Conservation (phyloP, 805 yeast species). For the Saccharomycopsis schoenii region DNA sequence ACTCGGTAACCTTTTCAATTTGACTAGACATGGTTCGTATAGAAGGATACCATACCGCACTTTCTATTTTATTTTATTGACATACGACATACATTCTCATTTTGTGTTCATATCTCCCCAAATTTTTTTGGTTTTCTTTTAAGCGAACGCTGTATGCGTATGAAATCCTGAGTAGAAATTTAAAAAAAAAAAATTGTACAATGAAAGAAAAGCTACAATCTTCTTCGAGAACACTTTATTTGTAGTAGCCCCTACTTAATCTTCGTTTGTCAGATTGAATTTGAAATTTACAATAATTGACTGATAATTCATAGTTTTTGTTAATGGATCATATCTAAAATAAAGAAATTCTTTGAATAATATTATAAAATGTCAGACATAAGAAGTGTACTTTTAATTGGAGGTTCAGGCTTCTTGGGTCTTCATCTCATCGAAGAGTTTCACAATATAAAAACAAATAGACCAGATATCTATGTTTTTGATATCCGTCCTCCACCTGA, state of each 20-base stretch:
- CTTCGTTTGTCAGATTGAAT: not conserved
- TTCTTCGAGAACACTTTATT: not conserved
- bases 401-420: slow-evolving; percentile 94
- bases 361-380: not conserved
- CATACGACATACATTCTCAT: too few relatives aligned
- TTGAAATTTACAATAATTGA: not conserved
- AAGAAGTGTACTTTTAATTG: slow-evolving; percentile 64
- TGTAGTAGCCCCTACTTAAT: not conserved
- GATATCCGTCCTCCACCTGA: slow-evolving; percentile 87
- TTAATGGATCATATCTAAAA: not conserved
- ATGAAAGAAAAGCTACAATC: not conserved
- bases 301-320: not conserved
- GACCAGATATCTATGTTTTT: slow-evolving; percentile 73
- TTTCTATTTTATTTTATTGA: too few relatives aligned
- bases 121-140: not conserved
- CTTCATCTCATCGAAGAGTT: slow-evolving; percentile 85
- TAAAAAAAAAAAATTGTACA: not conserved
- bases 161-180: not conserved
- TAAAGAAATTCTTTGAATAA: not conserved
- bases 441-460: slow-evolving; percentile 42
- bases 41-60: too few relatives aligned
- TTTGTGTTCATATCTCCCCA: not conserved
- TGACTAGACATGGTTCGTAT: too few relatives aligned
- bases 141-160: not conserved
- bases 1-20: too few relatives aligned